Evolutionary conservation across 352 stramenopile genomes (phyloP), one percentile per base, ranked within the genome.

Genomic region (Phytophthora crassamura): DNA sequence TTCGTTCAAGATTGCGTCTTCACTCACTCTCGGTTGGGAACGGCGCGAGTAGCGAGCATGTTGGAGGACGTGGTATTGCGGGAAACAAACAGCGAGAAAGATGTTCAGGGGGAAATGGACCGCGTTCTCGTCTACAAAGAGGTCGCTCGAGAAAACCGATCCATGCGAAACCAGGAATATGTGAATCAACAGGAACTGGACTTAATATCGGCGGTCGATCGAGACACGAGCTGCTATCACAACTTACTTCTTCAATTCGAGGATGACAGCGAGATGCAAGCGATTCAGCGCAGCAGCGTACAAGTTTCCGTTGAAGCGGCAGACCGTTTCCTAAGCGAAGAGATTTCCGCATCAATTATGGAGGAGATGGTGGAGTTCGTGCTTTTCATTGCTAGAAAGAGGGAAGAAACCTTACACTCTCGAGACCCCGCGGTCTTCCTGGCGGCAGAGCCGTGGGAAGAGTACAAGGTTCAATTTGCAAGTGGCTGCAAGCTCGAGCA

Each of bases 71-170:
- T 85, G 4, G 67, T 89, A 10, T 47, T 80, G n/a, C 76, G 78
- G 16, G 53, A 62, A 38, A 92, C 84, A 3, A 77, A 78, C 16
- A 72, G 59, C 5, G 86, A 95, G 20, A 65, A 67, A 10, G 73
- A 76, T 0, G 48, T 84, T 1, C 59, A 64, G 4, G 47, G 67
- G 5, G 71, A 78, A 40, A 78, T 87, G 40, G 60, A 65, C n/a
- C 74, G 78, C 33, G 80, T 93, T 28, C 34, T 89, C 7, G 43
- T 77, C 9, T 95, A 89, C 78, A 92, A 91, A 46, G 71, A 88
- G 20, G 72, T 95, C 49, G 77, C 74, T 35, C 61, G 58, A 0
- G 83, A 89, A 63, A 95, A 95, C 40, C 72, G 84, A 10, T 49
- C 58, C 8, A 69, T 75, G 45, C 82, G 84, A 7, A 65, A 77